phyloP scores from a whole-genome alignment of 73 alveolate species.

The Durusdinium trenchii region DNA sequence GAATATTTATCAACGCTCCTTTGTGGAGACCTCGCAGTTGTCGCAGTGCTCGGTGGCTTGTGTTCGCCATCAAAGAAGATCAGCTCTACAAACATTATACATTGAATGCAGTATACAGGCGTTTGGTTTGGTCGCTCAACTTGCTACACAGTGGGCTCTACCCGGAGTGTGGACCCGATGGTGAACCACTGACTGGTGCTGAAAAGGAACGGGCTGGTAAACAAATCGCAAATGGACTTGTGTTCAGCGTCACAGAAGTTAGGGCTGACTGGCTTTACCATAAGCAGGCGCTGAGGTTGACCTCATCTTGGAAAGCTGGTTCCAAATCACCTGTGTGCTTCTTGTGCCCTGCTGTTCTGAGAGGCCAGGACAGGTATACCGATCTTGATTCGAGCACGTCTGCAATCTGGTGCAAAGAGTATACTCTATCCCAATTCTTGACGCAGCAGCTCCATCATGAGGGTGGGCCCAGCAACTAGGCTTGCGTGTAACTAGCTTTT shows the following conservation, averaged over 20 bases:
- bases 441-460: background rate
- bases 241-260: background rate
- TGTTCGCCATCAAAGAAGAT: background rate
- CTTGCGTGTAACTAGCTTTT: background rate
- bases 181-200: background rate
- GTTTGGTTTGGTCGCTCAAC: background rate
- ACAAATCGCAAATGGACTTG: background rate
- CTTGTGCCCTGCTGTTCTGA: background rate
- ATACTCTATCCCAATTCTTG: background rate
- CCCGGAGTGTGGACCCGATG: background rate
- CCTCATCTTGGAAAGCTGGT: background rate
- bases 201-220: constrained; percentile 15
- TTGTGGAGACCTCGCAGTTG: constrained; percentile 5
- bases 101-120: background rate
- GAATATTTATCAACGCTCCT: constrained; percentile 10
- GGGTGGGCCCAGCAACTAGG: background rate
- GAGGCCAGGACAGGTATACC: background rate
- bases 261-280: constrained; percentile 29
- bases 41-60: background rate
- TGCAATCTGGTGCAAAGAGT: background rate
- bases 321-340: constrained; percentile 13
- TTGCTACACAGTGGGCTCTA: background rate
- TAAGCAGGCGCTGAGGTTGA: background rate
- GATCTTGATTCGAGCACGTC: background rate
- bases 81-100: background rate